Evolutionary conservation across 2,329 filamentous ascomycete genomes (phyloP).

Genomic region (Rhytidhysteron rufulum): DNA sequence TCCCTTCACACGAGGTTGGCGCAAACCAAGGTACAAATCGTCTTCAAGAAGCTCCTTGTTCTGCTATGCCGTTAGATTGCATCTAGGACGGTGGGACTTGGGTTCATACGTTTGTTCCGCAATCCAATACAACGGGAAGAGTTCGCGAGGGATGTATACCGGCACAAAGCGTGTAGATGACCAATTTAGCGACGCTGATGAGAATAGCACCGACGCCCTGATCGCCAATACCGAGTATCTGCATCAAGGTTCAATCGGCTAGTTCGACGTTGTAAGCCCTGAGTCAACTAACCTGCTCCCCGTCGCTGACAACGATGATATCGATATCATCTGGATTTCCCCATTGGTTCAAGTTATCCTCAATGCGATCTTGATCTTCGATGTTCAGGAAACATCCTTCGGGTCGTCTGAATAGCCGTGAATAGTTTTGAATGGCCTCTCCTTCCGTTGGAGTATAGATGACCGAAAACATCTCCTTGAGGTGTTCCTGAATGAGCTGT

Average conservation of each 20-base stretch:
- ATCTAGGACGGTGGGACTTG: neutral
- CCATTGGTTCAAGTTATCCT: conserved; percentile 65
- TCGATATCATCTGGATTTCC: conserved; percentile 72
- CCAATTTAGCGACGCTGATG: conserved; percentile 80
- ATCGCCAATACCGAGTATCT: conserved; percentile 86
- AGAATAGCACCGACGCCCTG: conserved; percentile 82
- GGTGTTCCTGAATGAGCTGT: conserved; percentile 68
- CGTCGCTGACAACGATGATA: conserved; percentile 81
- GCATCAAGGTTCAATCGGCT: conserved; percentile 33
- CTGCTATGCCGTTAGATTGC: conserved; percentile 22
- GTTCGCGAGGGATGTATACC: conserved; percentile 77
- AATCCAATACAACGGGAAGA: conserved; percentile 78
- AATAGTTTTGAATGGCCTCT: conserved; percentile 83
- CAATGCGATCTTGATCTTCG: conserved; percentile 61
- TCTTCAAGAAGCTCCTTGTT: conserved; percentile 72
- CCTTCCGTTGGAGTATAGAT: conserved; percentile 90
- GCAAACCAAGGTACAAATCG: conserved; percentile 73
- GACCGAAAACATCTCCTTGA: conserved; percentile 86
- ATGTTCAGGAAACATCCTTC: conserved; percentile 82
- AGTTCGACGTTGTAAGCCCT: neutral
- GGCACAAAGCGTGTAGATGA: conserved; percentile 79
- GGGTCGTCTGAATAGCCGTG: conserved; percentile 69
- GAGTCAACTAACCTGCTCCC: conserved; percentile 43
- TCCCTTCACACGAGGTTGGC: conserved; percentile 63
- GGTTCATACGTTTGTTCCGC: conserved; percentile 64